Evolutionary conservation across 345 rosid species (phyloP).

Genomic region (Microthlaspi erraticum): DNA sequence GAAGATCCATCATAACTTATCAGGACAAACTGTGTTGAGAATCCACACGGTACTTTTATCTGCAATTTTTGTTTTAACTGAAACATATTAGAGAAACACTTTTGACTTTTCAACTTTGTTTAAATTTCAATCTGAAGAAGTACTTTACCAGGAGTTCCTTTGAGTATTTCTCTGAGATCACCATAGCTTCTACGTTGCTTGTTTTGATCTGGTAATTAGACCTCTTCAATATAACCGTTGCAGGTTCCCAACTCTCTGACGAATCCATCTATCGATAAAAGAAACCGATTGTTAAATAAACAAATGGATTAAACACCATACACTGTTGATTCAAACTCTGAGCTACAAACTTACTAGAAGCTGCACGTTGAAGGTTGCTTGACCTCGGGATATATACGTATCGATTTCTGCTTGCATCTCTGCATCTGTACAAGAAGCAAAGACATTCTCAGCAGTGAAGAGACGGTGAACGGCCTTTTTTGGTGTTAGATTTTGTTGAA

Average conservation of each 20-base stretch:
- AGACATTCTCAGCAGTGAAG: conserved; percentile 15
- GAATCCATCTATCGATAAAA: conserved; percentile 66
- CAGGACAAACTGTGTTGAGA: conserved; percentile 77
- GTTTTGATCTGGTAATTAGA: conserved; percentile 74
- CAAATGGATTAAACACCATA: background rate
- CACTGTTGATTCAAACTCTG: background rate
- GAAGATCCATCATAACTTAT: conserved; percentile 78
- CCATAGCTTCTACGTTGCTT: conserved; percentile 48
- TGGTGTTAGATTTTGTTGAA: conserved; percentile 21
- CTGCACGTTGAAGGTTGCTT: conserved; percentile 66
- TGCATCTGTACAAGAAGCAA: conserved; percentile 55
- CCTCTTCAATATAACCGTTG: conserved; percentile 56
- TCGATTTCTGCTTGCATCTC: conserved; percentile 84
- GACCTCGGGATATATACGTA: conserved; percentile 61
- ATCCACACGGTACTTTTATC: conserved; percentile 86
- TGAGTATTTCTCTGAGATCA: conserved; percentile 66
- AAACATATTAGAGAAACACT: too few relatives aligned
- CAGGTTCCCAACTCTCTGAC: conserved; percentile 75
- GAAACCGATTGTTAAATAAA: background rate
- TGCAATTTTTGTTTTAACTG: too few relatives aligned
- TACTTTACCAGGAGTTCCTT: conserved; percentile 57
- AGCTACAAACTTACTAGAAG: conserved; percentile 63
- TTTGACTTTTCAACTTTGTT: too few relatives aligned
- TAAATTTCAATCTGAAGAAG: background rate
- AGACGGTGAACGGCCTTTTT: background rate